These are phyloP conservation scores for Maudiozyma barnettii DNA, from an alignment of 805 yeast species.

Conservation along the genomic window DNA sequence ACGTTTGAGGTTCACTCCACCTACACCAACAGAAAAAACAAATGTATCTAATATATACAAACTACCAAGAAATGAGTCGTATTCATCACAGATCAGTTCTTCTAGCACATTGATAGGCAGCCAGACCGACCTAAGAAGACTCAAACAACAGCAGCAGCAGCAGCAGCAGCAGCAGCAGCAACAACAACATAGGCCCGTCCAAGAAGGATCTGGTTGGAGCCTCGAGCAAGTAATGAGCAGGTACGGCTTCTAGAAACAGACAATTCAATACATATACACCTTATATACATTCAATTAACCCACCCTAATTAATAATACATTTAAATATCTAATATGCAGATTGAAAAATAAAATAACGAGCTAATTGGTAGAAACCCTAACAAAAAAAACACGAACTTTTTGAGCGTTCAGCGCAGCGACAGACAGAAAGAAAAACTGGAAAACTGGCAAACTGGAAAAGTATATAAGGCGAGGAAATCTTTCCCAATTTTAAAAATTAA, in stretches of 20 bases:
- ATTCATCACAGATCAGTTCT: conserved; percentile 10
- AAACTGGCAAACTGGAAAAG: too few relatives aligned
- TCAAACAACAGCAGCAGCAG: background rate
- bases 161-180: background rate
- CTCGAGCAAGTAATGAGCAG: conserved; percentile 10
- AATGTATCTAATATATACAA: conserved; percentile 10
- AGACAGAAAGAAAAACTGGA: too few relatives aligned
- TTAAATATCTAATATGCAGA: background rate
- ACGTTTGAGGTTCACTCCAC: too few relatives aligned
- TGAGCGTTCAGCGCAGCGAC: too few relatives aligned
- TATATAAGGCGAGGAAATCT: conserved; percentile 50
- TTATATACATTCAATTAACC: background rate
- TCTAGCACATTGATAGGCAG: conserved; percentile 12
- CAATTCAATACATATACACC: background rate
- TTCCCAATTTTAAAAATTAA: too few relatives aligned
- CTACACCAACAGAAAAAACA: too few relatives aligned
- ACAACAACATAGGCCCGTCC: background rate
- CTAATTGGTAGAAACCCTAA: too few relatives aligned
- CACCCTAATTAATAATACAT: background rate
- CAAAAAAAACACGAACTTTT: too few relatives aligned
- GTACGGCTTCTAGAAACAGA: conserved; percentile 7
- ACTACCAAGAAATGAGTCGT: conserved; percentile 17
- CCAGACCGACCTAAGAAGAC: conserved; percentile 5
- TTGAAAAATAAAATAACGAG: too few relatives aligned
- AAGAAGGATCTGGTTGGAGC: conserved; percentile 5